Conservation (phyloP, 2,329 filamentous ascomycete genomes). For the Neonectria ditissima region DNA sequence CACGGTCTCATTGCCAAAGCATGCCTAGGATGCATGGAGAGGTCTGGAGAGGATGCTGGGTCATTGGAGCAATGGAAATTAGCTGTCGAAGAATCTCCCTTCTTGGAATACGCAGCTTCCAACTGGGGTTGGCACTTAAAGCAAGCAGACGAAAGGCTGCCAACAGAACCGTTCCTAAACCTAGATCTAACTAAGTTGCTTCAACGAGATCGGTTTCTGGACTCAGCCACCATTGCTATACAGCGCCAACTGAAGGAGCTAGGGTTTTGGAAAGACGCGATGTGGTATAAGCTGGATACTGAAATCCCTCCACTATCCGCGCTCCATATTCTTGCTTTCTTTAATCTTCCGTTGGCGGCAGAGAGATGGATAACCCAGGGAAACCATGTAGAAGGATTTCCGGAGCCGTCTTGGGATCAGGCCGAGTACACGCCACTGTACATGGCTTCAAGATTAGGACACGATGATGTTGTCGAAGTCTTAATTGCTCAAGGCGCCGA, state of each 20-base stretch:
- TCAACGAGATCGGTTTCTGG: conserved; percentile 1
- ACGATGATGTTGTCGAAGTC: not conserved
- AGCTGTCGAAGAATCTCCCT: conserved; percentile 6
- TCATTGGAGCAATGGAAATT: not conserved
- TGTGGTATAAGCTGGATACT: not conserved
- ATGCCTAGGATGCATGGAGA: conserved; percentile 11
- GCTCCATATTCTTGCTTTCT: conserved; percentile 12
- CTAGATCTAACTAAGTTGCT: not conserved
- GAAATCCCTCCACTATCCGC: conserved; percentile 4
- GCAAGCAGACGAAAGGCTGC: conserved; percentile 4
- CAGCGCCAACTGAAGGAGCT: conserved; percentile 2
- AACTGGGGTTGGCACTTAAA: conserved; percentile 14
- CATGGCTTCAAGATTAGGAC: not conserved
- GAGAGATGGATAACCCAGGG: not conserved
- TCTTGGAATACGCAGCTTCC: conserved; percentile 4
- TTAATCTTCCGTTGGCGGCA: conserved; percentile 1
- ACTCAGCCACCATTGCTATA: conserved; percentile 4
- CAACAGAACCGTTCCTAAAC: not conserved
- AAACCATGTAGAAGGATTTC: not conserved
- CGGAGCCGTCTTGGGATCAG: not conserved
- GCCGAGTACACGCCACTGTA: not conserved
- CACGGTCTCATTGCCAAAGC: conserved; percentile 9
- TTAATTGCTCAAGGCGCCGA: not conserved
- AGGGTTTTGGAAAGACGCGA: not conserved
- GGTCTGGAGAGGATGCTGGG: conserved; percentile 1